These are phyloP conservation scores for Phlegmacium glaucopus DNA, from an alignment of 768 basidiomycete genomes.

Conservation along the genomic window DNA sequence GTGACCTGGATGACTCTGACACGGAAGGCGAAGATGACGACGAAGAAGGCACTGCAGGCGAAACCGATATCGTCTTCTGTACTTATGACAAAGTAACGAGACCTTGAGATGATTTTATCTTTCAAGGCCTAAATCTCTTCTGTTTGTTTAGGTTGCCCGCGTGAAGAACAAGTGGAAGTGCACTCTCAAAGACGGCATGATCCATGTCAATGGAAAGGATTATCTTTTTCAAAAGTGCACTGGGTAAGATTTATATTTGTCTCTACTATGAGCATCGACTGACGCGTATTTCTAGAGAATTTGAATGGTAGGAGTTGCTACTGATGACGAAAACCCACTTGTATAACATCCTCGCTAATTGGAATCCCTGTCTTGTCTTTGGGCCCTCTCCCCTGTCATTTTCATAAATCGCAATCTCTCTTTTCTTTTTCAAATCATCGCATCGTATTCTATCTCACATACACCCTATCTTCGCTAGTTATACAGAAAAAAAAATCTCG, in stretches of 20 bases:
- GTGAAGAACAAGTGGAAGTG: conserved; percentile 99
- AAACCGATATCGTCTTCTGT: conserved; percentile 94
- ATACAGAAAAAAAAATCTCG: not conserved
- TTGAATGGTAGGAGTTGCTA: conserved; percentile 33
- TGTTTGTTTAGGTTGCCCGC: conserved; percentile 74
- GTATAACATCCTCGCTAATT: conserved; percentile 4
- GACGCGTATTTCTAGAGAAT: conserved; percentile 28
- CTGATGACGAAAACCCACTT: not conserved
- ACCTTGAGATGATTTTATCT: conserved; percentile 9
- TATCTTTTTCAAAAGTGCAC: conserved; percentile 97
- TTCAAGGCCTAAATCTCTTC: conserved; percentile 4
- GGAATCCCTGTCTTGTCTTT: not conserved
- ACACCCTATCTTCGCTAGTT: conserved; percentile 5
- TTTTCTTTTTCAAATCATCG: not conserved
- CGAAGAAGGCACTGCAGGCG: conserved; percentile 69
- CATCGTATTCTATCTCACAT: not conserved
- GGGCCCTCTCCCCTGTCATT: conserved; percentile 1
- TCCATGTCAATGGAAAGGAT: conserved; percentile 94
- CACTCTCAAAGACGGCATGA: conserved; percentile 95
- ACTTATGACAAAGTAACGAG: conserved; percentile 89
- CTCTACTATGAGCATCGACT: not conserved
- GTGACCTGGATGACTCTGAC: conserved; percentile 94
- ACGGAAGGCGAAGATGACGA: conserved; percentile 82
- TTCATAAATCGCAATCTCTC: not conserved
- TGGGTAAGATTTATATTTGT: conserved; percentile 55